Percentiles rank a stretch among this genome's conserved stretches.
These are phyloP conservation scores for Populus davidiana DNA, from an alignment of 345 rosid genomes.

Conservation along the genomic window DNA sequence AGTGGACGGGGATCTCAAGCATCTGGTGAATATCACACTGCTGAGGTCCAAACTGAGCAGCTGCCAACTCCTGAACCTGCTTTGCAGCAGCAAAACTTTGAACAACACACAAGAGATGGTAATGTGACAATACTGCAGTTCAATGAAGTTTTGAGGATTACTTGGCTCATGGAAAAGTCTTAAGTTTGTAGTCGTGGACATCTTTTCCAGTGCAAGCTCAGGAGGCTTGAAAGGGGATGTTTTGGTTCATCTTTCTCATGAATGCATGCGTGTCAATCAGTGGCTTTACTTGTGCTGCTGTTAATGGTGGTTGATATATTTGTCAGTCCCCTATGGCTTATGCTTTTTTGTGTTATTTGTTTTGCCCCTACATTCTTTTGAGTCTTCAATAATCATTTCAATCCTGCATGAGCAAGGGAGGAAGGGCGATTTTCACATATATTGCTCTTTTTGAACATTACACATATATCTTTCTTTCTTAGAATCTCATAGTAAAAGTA, in stretches of 20 bases:
- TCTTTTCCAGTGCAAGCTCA: not conserved
- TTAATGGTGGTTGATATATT: not conserved
- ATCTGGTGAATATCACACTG: conserved; percentile 32
- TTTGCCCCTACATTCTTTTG: not conserved
- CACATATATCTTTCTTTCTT: not conserved
- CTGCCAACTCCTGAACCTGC: conserved; percentile 35
- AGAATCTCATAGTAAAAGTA: not conserved
- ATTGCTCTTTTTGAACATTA: not conserved
- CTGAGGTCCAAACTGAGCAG: conserved; percentile 37
- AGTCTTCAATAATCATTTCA: not conserved
- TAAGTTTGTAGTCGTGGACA: not conserved
- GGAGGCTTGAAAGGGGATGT: conserved; percentile 3
- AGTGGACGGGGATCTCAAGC: conserved; percentile 40
- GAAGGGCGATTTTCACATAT: not conserved
- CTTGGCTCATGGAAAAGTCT: not conserved
- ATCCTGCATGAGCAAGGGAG: not conserved
- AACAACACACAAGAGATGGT: conserved; percentile 45
- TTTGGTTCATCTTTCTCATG: not conserved
- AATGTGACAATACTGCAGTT: conserved; percentile 15
- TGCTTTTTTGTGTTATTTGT: not conserved
- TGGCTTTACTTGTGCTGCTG: not conserved
- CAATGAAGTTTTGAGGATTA: conserved; percentile 1
- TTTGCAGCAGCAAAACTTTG: conserved; percentile 30
- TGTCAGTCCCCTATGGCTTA: not conserved
- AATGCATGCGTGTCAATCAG: not conserved